Conservation (phyloP, 306 rosid species). For the Abrus precatorius region DNA sequence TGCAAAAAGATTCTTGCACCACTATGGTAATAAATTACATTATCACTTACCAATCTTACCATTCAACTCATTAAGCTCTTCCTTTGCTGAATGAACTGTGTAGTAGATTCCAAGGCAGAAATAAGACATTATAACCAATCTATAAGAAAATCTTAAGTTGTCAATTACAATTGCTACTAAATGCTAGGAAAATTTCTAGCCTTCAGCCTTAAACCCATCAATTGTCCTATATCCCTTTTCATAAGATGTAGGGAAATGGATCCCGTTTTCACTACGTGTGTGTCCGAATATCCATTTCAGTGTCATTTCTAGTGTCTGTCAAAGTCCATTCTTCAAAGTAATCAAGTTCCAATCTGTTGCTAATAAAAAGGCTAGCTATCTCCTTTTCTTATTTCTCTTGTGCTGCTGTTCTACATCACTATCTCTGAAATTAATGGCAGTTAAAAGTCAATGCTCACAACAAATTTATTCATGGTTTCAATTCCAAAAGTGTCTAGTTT, state of each 20-base stretch:
- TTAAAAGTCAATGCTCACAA: neutral
- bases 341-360: too few relatives aligned
- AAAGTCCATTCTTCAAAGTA: too few relatives aligned
- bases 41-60: neutral
- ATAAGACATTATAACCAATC: neutral
- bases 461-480: neutral
- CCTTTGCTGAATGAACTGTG: neutral
- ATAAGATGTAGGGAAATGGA: too few relatives aligned
- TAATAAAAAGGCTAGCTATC: neutral
- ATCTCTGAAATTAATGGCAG: neutral
- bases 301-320: too few relatives aligned
- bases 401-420: slow-evolving; percentile 18
- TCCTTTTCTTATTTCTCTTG: slow-evolving; percentile 9
- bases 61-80: neutral
- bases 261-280: too few relatives aligned
- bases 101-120: neutral
- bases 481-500: slow-evolving; percentile 19
- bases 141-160: neutral
- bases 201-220: neutral
- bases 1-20: neutral
- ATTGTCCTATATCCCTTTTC: neutral
- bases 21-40: neutral
- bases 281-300: too few relatives aligned
- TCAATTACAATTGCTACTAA: neutral
- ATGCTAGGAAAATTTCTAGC: neutral